Evolutionary conservation across 2,329 filamentous ascomycete genomes (phyloP), one percentile per base, ranked within the genome.

Genomic region (Venturia oleaginea): DNA sequence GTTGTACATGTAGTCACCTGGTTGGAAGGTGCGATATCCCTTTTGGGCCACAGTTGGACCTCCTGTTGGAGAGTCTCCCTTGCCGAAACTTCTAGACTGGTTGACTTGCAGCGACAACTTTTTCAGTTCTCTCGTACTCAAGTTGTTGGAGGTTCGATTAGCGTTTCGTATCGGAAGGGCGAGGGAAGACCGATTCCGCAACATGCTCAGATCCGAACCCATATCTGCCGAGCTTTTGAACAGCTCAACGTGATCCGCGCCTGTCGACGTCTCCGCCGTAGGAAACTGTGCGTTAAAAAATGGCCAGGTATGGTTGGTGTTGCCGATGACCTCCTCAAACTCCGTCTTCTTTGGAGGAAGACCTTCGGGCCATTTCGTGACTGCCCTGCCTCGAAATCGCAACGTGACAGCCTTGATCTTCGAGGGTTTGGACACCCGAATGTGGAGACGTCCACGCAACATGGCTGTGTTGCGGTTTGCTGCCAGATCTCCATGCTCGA

Each of bases 291-390:
- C 88, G 71, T 97, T 95, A 80, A 97, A 99, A 73, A 97, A 97
- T 0, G 89, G 93, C 76, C 91, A 86, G 22, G 86, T 93, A 71
- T 97, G 92, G 48, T 90, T 93, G 76, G 95, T 88, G 66, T 97
- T 82, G 3, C 87, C 90, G 69, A 94, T 89, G 67, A 91, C 89
- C 72, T 97, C 92, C 70, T 86, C 88, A 63, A 91, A 86, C 48
- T 96, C 90, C 0, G 88, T 83, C 75, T 96, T 96, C 65, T 88
- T 83, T 0, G 92, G 92, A 3, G 94, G 93, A 37, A 97, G 94
- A 61, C 92, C 86, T 78, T 97, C 94, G 19, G 94, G 93, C 94
- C 94, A 99, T 72, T 96, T 92, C 1, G 94, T 97, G 68, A 89
- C 85, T 3, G 92, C 91, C 72, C 86, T 88, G 37, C 93, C 94